These are phyloP conservation scores for Pyrus hybrid DNA, from an alignment of 331 rosid species.

Conservation along the genomic window DNA sequence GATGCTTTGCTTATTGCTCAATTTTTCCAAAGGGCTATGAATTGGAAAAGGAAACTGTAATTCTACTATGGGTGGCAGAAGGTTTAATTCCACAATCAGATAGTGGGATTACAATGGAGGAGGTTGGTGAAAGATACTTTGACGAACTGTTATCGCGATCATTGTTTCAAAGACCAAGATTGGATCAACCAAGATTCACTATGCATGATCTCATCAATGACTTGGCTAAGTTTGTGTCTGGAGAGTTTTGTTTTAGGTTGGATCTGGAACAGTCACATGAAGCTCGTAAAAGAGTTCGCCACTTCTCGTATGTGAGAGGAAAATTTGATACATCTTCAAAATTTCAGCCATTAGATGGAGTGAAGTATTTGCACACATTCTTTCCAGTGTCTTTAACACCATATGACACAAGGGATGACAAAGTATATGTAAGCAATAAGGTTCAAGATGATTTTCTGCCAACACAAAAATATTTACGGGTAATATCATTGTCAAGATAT, in stretches of 20 bases:
- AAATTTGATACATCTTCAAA: not conserved
- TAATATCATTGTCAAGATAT: not conserved
- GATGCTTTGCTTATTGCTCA: not conserved
- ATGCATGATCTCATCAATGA: not conserved
- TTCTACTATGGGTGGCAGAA: not conserved
- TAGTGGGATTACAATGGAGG: not conserved
- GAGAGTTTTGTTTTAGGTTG: not conserved
- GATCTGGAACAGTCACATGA: not conserved
- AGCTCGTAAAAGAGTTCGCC: not conserved
- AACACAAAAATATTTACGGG: not conserved
- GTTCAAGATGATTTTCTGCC: not conserved
- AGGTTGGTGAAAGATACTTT: not conserved
- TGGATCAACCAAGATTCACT: not conserved
- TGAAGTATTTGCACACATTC: not conserved
- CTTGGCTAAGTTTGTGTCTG: not conserved
- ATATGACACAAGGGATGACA: rapidly evolving
- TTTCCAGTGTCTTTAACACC: not conserved
- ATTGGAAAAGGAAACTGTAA: not conserved
- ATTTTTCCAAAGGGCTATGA: not conserved
- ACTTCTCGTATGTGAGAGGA: not conserved
- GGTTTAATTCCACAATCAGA: not conserved
- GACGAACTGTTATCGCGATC: not conserved
- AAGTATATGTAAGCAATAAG: not conserved
- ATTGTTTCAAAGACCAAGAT: not conserved
- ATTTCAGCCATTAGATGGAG: not conserved